Evolutionary conservation across 768 basidiomycete genomes (phyloP).

Genomic region (Mrakia hoshinonis): DNA sequence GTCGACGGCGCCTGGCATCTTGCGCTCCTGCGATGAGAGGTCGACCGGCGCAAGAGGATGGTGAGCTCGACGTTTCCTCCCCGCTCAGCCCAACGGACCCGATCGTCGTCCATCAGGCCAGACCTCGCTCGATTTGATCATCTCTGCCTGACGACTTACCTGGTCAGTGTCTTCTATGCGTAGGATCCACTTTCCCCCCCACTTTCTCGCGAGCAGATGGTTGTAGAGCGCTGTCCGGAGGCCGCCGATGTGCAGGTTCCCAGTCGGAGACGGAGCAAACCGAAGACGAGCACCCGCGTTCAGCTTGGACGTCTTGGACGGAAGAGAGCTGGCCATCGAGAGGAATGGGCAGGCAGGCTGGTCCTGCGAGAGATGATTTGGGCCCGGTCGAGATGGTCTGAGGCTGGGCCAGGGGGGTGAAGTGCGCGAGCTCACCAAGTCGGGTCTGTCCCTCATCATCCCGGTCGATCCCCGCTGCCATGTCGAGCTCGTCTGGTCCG

Average conservation of each 20-base stretch:
- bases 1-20: constrained; percentile 13
- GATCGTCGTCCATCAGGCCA: background rate
- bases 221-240: constrained; percentile 91
- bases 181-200: constrained; percentile 79
- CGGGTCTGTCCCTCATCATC: no score
- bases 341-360: no score
- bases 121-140: background rate
- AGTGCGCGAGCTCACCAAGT: no score
- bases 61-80: constrained; percentile 14
- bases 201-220: constrained; percentile 69
- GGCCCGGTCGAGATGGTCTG: no score
- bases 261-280: constrained; percentile 96
- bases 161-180: constrained; percentile 92
- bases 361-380: no score
- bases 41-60: background rate
- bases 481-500: no score
- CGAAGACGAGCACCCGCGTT: constrained; percentile 50
- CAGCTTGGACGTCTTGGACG: background rate
- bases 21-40: background rate
- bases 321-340: background rate
- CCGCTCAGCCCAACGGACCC: no score
- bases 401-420: no score
- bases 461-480: no score
- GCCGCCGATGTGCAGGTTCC: constrained; percentile 85
- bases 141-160: constrained; percentile 46